Evolutionary conservation across 2,329 filamentous ascomycete genomes (phyloP), one percentile per base, ranked within the genome.

Genomic region (Exophiala sideris): DNA sequence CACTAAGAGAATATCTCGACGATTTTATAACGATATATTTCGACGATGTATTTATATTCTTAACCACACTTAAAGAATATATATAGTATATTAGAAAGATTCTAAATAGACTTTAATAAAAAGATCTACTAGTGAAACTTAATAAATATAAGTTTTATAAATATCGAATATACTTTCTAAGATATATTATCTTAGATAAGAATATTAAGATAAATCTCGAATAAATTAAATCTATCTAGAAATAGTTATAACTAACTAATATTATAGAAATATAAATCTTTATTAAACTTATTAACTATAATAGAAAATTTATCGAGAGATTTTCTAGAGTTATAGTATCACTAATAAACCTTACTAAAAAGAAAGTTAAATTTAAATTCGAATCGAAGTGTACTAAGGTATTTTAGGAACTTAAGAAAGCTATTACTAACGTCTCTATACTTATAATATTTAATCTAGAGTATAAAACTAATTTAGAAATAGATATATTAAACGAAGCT

Each of bases 121-220:
- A 52, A 35, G 35, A 61, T 34, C 40, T 66, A 20, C 10, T 39
- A 20, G 34, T 64, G 21, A 55, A 62, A 11, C 58, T 58, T 29
- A 52, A 63, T 3, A 71, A 71, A 58, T 69, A 55, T 56, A 42
- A 65, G 42, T 71, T 70, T 55, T 56, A 66, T 52, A 57, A 55
- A 34, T 55, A 65, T 20, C 35, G 62, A 54, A 57, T 66, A 32
- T 24, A 3, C n/a, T n/a, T n/a, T n/a, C n/a, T n/a, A n/a, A n/a
- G n/a, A n/a, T n/a, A n/a, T n/a, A n/a, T n/a, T n/a, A n/a, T n/a
- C n/a, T n/a, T n/a, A n/a, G n/a, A n/a, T n/a, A n/a, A n/a, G n/a
- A n/a, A n/a, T n/a, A n/a, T n/a, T n/a, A n/a, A n/a, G n/a, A n/a
- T n/a, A n/a, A n/a, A n/a, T n/a, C n/a, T n/a, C n/a, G n/a, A n/a